phyloP scores from a whole-genome alignment of 2,329 filamentous ascomycete species.

The Neofusicoccum laricinum region DNA sequence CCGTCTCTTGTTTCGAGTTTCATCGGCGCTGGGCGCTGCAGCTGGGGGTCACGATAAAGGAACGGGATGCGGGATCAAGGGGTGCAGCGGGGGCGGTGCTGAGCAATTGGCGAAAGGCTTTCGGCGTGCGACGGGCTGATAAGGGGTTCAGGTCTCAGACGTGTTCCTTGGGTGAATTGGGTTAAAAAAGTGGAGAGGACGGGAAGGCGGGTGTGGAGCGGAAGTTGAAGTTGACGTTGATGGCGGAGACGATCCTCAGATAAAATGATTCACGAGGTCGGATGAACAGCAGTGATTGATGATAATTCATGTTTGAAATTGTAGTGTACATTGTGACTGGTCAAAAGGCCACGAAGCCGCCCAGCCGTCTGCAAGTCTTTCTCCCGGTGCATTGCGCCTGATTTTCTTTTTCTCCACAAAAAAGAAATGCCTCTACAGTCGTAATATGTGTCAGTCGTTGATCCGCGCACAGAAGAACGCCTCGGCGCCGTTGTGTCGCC shows the following conservation, averaged over 20 bases:
- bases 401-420: background rate
- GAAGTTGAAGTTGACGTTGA: too few relatives aligned
- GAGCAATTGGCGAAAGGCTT: background rate
- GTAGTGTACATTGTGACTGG: background rate
- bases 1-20: too few relatives aligned
- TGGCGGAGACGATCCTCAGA: too few relatives aligned
- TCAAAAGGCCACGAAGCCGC: background rate
- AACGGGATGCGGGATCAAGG: background rate
- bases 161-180: too few relatives aligned
- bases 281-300: background rate
- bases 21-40: too few relatives aligned
- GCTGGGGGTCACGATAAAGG: background rate
- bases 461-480: background rate
- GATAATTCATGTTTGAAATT: background rate
- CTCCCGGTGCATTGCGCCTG: background rate
- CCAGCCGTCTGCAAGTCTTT: background rate
- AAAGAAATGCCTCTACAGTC: background rate
- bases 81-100: background rate
- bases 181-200: too few relatives aligned
- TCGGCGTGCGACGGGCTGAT: background rate
- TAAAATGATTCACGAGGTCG: too few relatives aligned
- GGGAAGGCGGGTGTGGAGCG: too few relatives aligned
- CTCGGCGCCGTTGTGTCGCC: background rate
- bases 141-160: background rate
- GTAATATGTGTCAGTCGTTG: background rate